Base-by-base conservation (phyloP, 108 stramenopile genomes). In the Cyclotella cryptica region DNA sequence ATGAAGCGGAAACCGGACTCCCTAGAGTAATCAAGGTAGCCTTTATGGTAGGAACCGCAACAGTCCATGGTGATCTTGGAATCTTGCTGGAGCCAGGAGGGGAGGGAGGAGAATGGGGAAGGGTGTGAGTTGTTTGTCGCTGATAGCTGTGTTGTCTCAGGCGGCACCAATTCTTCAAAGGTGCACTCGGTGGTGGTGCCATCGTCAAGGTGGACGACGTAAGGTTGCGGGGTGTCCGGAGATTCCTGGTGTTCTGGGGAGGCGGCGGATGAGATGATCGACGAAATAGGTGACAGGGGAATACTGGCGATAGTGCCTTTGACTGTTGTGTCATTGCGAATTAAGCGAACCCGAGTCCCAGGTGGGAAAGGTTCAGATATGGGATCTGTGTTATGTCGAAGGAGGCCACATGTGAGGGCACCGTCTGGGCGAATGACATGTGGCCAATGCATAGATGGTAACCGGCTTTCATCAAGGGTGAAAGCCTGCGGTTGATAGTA, bases 291-390 rank as follows among this genome's bases (percentile, higher is more conserved):
- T n/a, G 19, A 17, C 19, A 69, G 10, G 7, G 68, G 68, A 8
- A 69, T 30, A n/a, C 53, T 69, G 43, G 43, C 43, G 12, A 69
- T 39, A 18, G 68, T 69, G 11, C 68, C 68, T 29, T 39, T 27
- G 1, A 18, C 1, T 14, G 28, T 13, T 0, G 18, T 3, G 22
- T 41, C 57, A 17, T 59, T 41, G 3, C n/a, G 2, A 1, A n/a
- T 15, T 15, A 71, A 4, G 22, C 39, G 57, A 22, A 71, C 70
- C 2, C 70, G 55, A n/a, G 70, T 71, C 40, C 70, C 70, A 3
- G 70, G 57, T 43, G 70, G 70, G 44, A 59, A 71, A n/a, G 70
- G 57, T 21, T 71, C 49, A 0, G 52, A 27, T 10, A n/a, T n/a
- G 10, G 68, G 68, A 46, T 69, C 68, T 17, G 51, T 69, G 6